phyloP scores from a whole-genome alignment of 2,329 filamentous ascomycete species.

The Drechslerella stenobrocha region DNA sequence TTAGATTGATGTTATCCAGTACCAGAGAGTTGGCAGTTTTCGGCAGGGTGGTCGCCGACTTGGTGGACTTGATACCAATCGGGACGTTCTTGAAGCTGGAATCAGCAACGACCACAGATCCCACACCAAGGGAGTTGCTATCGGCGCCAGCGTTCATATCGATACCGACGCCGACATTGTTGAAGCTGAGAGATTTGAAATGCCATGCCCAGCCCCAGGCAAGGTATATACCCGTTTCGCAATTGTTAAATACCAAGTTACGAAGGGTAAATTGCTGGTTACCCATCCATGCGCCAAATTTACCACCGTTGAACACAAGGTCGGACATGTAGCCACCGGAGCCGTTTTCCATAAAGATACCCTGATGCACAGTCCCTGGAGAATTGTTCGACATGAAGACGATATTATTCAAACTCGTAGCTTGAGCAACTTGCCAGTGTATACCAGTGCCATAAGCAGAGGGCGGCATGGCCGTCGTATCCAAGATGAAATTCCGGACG shows the following conservation, averaged over 20 bases:
- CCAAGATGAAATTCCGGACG: slow-evolving; percentile 78
- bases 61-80: slow-evolving; percentile 72
- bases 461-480: slow-evolving; percentile 68
- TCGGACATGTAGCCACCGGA: slow-evolving; percentile 80
- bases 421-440: slow-evolving; percentile 71
- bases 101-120: slow-evolving; percentile 81
- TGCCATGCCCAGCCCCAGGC: slow-evolving; percentile 85
- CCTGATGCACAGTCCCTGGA: slow-evolving; percentile 57
- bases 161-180: slow-evolving; percentile 73
- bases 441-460: slow-evolving; percentile 57
- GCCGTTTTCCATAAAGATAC: slow-evolving; percentile 67
- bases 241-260: slow-evolving; percentile 76
- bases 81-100: slow-evolving; percentile 74
- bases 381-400: slow-evolving; percentile 57
- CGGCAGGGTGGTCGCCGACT: slow-evolving; percentile 69
- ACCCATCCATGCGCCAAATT: slow-evolving; percentile 60
- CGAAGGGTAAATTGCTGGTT: slow-evolving; percentile 74
- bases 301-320: slow-evolving; percentile 80
- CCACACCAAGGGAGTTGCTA: slow-evolving; percentile 65
- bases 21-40: slow-evolving; percentile 60
- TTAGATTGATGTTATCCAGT: slow-evolving; percentile 63
- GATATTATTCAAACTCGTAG: slow-evolving; percentile 64
- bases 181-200: slow-evolving; percentile 69
- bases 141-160: slow-evolving; percentile 64
- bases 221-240: slow-evolving; percentile 80